Conservation (phyloP, 805 yeast genomes). For the Metschnikowia rubicola region DNA sequence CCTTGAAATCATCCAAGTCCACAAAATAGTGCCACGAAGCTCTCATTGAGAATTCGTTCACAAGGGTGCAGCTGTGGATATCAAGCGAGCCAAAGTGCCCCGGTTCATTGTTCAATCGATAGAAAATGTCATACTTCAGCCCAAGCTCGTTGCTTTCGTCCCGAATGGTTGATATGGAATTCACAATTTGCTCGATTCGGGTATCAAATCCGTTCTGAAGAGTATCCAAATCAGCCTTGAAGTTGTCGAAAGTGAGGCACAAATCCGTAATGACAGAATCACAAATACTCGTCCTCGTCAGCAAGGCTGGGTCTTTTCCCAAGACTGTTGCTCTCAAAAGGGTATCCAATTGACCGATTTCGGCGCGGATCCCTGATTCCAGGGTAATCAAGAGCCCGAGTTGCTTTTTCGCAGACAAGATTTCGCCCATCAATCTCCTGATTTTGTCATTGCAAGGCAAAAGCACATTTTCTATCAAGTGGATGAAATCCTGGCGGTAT, state of each 20-base stretch:
- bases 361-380: slow-evolving; percentile 5
- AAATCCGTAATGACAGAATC: background rate
- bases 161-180: background rate
- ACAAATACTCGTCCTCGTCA: background rate
- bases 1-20: background rate
- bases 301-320: background rate
- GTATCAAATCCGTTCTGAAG: background rate
- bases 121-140: background rate
- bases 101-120: background rate
- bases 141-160: background rate
- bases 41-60: slow-evolving; percentile 3
- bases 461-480: background rate
- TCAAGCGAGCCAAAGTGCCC: background rate
- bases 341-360: background rate
- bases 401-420: slow-evolving; percentile 1
- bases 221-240: background rate
- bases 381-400: slow-evolving; percentile 4
- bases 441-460: slow-evolving; percentile 1
- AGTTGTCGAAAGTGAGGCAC: background rate
- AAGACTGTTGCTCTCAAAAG: background rate
- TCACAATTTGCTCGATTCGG: background rate
- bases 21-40: background rate
- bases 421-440: slow-evolving; percentile 1
- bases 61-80: slow-evolving; percentile 1
- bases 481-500: background rate